A percentile compares a stretch with the other conserved stretches of the same genome.
Conservation (phyloP, 2,329 filamentous ascomycete genomes). For the Juglanconis sp. region DNA sequence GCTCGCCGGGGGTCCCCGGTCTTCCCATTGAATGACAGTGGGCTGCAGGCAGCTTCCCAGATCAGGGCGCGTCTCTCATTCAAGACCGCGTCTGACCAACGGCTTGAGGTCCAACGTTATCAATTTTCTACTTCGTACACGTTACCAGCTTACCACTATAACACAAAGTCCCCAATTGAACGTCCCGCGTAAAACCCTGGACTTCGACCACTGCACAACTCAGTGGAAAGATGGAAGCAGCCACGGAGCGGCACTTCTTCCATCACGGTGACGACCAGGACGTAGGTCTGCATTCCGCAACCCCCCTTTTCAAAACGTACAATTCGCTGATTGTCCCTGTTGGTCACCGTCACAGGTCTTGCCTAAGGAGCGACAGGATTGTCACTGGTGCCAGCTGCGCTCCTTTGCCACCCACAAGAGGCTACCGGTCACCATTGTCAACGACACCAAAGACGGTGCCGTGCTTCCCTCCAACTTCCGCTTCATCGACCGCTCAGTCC, state of each 20-base stretch:
- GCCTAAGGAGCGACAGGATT: slow-evolving; percentile 27
- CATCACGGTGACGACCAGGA: slow-evolving; percentile 36
- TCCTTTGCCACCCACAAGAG: slow-evolving; percentile 46
- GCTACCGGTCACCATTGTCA: slow-evolving; percentile 61
- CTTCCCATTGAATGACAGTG: no score
- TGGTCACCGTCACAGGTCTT: neutral
- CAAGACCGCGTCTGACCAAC: neutral
- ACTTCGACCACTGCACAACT: neutral
- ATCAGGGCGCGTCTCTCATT: neutral
- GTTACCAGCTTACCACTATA: neutral
- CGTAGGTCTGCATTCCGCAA: slow-evolving; percentile 21
- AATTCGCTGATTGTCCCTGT: neutral
- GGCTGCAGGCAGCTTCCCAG: no score
- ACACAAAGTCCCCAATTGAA: no score
- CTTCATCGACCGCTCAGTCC: slow-evolving; percentile 63
- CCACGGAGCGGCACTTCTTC: slow-evolving; percentile 48
- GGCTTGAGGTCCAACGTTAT: neutral
- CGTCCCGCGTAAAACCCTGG: no score
- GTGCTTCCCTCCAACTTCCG: slow-evolving; percentile 61
- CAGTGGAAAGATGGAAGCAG: slow-evolving; percentile 39
- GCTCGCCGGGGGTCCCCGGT: no score
- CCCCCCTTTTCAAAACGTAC: slow-evolving; percentile 34
- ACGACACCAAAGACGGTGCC: slow-evolving; percentile 52
- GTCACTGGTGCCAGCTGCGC: slow-evolving; percentile 61
- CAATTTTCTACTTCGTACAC: neutral